Base-by-base conservation (phyloP, 768 basidiomycete species). In the Mycena indigotica region DNA sequence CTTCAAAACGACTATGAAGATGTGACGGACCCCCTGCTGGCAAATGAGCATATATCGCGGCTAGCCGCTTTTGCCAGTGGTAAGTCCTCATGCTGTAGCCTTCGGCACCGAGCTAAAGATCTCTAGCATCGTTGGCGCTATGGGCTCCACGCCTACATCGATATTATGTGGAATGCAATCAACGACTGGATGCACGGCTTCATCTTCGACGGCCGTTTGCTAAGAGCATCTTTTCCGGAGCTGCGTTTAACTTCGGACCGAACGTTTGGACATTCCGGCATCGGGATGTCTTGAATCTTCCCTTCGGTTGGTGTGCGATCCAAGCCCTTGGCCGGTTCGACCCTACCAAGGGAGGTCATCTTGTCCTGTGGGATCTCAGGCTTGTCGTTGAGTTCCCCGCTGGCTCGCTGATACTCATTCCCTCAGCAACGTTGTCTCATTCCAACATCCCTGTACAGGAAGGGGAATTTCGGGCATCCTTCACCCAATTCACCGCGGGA, bases 241-340 rank as follows among this genome's bases (percentile, higher is more conserved):
- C 51, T 1, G 67, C 66, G 0, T 71, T 75, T 60, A 75, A 76
- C 50, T 64, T 74, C 13, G 70, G 72, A 1, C 56, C 56, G 0
- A 32, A 52, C 0, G 62, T 61, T 0, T 39, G 65, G 0, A n/a
- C n/a, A n/a, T n/a, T n/a, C n/a, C n/a, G n/a, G n/a, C n/a, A n/a
- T n/a, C n/a, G n/a, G n/a, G n/a, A n/a, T n/a, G n/a, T n/a, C n/a
- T n/a, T n/a, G n/a, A n/a, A n/a, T n/a, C n/a, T n/a, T n/a, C n/a
- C n/a, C n/a, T n/a, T n/a, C n/a, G n/a, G n/a, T n/a, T n/a, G n/a
- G n/a, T n/a, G n/a, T n/a, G n/a, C n/a, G n/a, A n/a, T n/a, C n/a
- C n/a, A n/a, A n/a, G n/a, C n/a, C n/a, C n/a, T n/a, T n/a, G n/a
- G n/a, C n/a, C n/a, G n/a, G n/a, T n/a, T n/a, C n/a, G n/a, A n/a